Percentiles rank a stretch among this genome's conserved stretches.
phyloP scores from a whole-genome alignment of 306 rosid species.

The Albizia julibrissin region DNA sequence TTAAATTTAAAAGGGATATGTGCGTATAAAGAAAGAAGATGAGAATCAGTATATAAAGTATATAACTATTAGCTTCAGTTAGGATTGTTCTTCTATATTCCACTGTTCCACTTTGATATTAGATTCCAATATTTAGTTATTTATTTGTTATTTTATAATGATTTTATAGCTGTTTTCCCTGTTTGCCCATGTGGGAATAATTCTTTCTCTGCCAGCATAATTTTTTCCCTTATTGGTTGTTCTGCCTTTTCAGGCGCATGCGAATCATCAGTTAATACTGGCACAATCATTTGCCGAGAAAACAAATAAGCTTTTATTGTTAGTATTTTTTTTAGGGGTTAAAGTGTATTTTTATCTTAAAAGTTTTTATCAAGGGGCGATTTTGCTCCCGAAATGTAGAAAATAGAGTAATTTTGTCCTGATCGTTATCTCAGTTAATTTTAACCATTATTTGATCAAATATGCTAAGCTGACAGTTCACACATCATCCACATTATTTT shows the following conservation, averaged over 20 bases:
- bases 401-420: no score
- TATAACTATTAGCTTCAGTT: conserved; percentile 26
- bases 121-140: conserved; percentile 46
- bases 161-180: conserved; percentile 38
- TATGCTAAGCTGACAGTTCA: no score
- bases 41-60: conserved; percentile 48
- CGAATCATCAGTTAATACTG: not conserved
- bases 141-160: conserved; percentile 20
- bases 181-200: not conserved
- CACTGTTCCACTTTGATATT: conserved; percentile 44
- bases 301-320: not conserved
- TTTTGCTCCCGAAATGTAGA: no score
- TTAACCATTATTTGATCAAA: no score
- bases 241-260: not conserved
- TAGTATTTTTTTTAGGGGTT: no score
- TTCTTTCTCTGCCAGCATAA: not conserved
- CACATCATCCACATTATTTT: no score
- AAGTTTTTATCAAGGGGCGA: no score
- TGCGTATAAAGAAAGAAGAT: conserved; percentile 30
- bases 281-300: not conserved
- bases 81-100: conserved; percentile 57
- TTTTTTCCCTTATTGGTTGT: not conserved
- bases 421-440: no score
- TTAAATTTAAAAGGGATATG: conserved; percentile 45
- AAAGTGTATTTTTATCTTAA: no score